Base-by-base conservation (phyloP, 495 filamentous ascomycete genomes). In the Penicillium salamii region DNA sequence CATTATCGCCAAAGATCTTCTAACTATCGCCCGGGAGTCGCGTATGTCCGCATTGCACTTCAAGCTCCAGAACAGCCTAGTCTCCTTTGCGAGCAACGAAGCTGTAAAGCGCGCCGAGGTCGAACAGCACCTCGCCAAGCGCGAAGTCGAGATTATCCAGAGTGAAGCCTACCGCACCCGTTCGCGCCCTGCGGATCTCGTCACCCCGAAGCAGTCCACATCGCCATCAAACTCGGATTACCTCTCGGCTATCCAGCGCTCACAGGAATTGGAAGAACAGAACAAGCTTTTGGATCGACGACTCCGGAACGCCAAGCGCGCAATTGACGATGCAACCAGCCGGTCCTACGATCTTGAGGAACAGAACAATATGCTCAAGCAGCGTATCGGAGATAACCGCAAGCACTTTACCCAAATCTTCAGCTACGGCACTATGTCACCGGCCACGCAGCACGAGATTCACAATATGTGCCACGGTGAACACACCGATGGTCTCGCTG, bases 91-190 rank as follows among this genome's bases (percentile, higher is more conserved):
- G 58, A 92, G 87, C 34, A 81, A 85, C 23, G 91, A 96, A 65
- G 86, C 90, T 19, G 78, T 88, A 4, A 91, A 95, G 65, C 82
- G 91, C 31, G 89, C 91, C 49, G 88, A 84, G 29, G 93, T 97
- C 9, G 93, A 98, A 68, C 89, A 95, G 49, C 88, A 95, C 40
- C 90, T 97, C 73, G 87, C 86, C n/a, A 84, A 87, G 47, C 80
- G 88, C 26, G 95, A 98, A 66, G 87, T 96, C 6, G 86, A 96
- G 50, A 89, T 92, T 8, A 70, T 98, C 17, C 88, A 90, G 53
- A 79, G 80, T 47, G 67, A 67, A 49, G 66, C 73, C 40, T 74
- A 72, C 53, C 67, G 66, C 54, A 68, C 59, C 61, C 69, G 69
- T 35, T 61, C 71, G 40, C 57, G 62, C 49, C 66, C 68, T 49